These are phyloP conservation scores for Pyrrhoderma lamaoense DNA, from an alignment of 1,284 basidiomycete species.

Conservation along the genomic window DNA sequence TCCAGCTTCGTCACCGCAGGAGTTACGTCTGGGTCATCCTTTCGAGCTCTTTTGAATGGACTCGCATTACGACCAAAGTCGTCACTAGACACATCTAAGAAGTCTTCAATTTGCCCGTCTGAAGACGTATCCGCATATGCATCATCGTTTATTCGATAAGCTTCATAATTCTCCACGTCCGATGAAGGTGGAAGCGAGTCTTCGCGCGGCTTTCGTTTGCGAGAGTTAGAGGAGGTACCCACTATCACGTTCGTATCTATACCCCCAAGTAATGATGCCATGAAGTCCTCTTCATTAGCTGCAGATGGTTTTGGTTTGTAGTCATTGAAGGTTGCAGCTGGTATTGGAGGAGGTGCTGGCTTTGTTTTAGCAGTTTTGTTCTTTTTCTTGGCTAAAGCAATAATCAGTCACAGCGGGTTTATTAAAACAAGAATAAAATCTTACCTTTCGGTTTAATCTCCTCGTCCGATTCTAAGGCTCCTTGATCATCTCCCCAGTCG, in stretches of 20 bases:
- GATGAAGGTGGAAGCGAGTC: slow-evolving; percentile 22
- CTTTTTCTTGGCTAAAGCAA: slow-evolving; percentile 32
- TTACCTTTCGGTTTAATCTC: slow-evolving; percentile 27
- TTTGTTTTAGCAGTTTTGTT: slow-evolving; percentile 35
- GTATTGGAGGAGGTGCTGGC: slow-evolving; percentile 40
- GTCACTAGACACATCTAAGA: slow-evolving; percentile 52
- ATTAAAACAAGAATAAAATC: background rate
- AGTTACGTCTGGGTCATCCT: slow-evolving; percentile 36
- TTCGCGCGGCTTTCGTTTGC: slow-evolving; percentile 61
- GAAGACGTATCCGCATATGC: slow-evolving; percentile 41
- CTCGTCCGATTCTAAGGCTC: slow-evolving; percentile 35
- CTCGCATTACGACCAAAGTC: slow-evolving; percentile 36
- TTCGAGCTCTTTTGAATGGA: slow-evolving; percentile 59
- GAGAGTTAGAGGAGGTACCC: slow-evolving; percentile 30
- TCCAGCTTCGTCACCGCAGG: slow-evolving; percentile 51
- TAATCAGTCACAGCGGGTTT: slow-evolving; percentile 30
- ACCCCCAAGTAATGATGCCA: slow-evolving; percentile 66
- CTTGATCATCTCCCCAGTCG: slow-evolving; percentile 66
- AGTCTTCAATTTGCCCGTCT: slow-evolving; percentile 50
- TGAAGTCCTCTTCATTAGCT: slow-evolving; percentile 80
- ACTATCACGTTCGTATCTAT: slow-evolving; percentile 45
- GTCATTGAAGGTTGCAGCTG: slow-evolving; percentile 57
- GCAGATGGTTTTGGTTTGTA: slow-evolving; percentile 71
- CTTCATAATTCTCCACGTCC: slow-evolving; percentile 18
- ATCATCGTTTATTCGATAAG: slow-evolving; percentile 26